phyloP scores from a whole-genome alignment of 2,329 filamentous ascomycete genomes.

The Cercospora janseana region DNA sequence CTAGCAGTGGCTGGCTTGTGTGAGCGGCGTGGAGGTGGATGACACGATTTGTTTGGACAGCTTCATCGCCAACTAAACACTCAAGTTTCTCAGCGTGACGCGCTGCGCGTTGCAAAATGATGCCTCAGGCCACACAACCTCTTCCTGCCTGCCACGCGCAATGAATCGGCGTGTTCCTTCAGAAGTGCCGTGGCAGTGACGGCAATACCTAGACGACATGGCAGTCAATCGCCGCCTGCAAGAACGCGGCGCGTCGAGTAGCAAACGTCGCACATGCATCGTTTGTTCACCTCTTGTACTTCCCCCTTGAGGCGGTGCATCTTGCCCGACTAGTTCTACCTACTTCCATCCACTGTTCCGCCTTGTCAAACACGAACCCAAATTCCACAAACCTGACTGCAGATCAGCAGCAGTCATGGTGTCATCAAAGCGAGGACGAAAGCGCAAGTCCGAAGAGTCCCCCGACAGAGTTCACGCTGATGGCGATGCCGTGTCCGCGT shows the following conservation, averaged over 20 bases:
- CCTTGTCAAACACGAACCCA: slow-evolving; percentile 30
- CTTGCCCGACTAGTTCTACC: slow-evolving; percentile 3
- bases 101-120: background rate
- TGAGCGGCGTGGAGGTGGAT: background rate
- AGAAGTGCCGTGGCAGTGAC: background rate
- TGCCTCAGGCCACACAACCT: background rate
- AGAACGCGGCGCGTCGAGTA: background rate
- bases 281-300: slow-evolving; percentile 16
- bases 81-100: slow-evolving; percentile 5
- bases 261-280: slow-evolving; percentile 9
- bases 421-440: slow-evolving; percentile 28
- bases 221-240: background rate
- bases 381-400: background rate
- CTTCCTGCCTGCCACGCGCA: background rate
- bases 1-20: background rate
- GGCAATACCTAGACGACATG: slow-evolving; percentile 1
- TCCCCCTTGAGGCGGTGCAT: slow-evolving; percentile 10
- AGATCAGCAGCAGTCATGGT: slow-evolving; percentile 15
- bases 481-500: slow-evolving; percentile 13
- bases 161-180: background rate
- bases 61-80: slow-evolving; percentile 7
- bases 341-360: background rate
- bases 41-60: background rate
- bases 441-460: slow-evolving; percentile 23
- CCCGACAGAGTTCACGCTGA: slow-evolving; percentile 43